Evolutionary conservation across 164 flowering plant genomes (phyloP).

Genomic region (Tetrastigma voinierianum): DNA sequence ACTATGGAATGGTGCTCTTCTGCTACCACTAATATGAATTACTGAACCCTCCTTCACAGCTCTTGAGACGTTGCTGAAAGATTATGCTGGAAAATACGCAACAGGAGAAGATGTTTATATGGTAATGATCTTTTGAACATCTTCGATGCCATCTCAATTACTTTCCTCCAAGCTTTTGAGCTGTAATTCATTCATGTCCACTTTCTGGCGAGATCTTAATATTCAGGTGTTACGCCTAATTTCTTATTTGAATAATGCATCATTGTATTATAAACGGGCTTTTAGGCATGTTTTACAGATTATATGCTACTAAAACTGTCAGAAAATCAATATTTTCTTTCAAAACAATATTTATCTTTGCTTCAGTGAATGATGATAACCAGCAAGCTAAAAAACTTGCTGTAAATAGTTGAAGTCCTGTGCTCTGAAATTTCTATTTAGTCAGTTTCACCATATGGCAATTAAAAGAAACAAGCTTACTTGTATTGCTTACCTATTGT

Average conservation of each 20-base stretch:
- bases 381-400: not conserved
- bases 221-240: not conserved
- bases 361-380: not conserved
- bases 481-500: not conserved
- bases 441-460: not conserved
- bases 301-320: no score
- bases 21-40: not conserved
- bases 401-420: not conserved
- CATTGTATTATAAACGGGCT: not conserved
- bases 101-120: conserved; percentile 52
- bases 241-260: not conserved
- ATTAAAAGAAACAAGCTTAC: not conserved
- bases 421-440: not conserved
- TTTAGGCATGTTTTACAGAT: no score
- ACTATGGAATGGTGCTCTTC: no score
- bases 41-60: conserved; percentile 28
- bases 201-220: not conserved
- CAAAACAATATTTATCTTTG: no score
- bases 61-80: conserved; percentile 52
- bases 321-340: no score
- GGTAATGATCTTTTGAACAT: conserved; percentile 26
- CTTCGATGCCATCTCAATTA: not conserved
- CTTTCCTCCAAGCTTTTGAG: not conserved
- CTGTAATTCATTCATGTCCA: not conserved
- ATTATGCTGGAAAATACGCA: conserved; percentile 37